phyloP scores from a whole-genome alignment of 2,329 filamentous ascomycete species.

The Dothideomycetes sp. region DNA sequence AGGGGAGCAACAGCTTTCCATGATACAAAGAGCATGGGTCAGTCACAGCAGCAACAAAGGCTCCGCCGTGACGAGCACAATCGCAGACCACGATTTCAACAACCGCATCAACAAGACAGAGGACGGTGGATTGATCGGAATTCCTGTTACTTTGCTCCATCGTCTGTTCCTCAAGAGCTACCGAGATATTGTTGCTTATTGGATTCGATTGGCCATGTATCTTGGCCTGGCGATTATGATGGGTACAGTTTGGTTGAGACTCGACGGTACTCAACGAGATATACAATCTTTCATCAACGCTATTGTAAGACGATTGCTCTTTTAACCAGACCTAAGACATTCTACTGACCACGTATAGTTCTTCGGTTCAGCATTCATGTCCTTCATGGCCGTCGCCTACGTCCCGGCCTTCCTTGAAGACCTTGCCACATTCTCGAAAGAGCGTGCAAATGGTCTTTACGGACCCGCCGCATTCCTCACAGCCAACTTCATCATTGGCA shows the following conservation, averaged over 20 bases:
- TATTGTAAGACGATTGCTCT: constrained; percentile 34
- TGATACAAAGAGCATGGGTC: constrained; percentile 19
- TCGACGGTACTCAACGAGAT: constrained; percentile 55
- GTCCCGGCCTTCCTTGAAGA: constrained; percentile 76
- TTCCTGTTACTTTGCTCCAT: constrained; percentile 51
- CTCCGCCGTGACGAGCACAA: too few relatives aligned
- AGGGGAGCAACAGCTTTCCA: constrained; percentile 17
- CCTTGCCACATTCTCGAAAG: constrained; percentile 59
- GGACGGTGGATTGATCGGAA: not conserved
- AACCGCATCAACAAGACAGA: not conserved
- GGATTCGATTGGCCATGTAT: constrained; percentile 73
- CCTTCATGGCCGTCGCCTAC: constrained; percentile 57
- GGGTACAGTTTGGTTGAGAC: constrained; percentile 76
- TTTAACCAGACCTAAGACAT: not conserved
- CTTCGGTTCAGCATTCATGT: constrained; percentile 41
- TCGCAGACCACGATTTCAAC: not conserved
- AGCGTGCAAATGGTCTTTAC: constrained; percentile 70
- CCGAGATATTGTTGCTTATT: constrained; percentile 71
- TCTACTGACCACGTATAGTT: constrained; percentile 23
- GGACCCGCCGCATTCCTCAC: constrained; percentile 60
- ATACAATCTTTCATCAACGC: constrained; percentile 75
- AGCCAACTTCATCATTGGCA: constrained; percentile 70
- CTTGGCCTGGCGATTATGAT: constrained; percentile 68
- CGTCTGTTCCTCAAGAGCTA: constrained; percentile 74
- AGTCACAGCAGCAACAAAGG: too few relatives aligned